phyloP scores from a whole-genome alignment of 345 rosid genomes.

The Turnera subulata region DNA sequence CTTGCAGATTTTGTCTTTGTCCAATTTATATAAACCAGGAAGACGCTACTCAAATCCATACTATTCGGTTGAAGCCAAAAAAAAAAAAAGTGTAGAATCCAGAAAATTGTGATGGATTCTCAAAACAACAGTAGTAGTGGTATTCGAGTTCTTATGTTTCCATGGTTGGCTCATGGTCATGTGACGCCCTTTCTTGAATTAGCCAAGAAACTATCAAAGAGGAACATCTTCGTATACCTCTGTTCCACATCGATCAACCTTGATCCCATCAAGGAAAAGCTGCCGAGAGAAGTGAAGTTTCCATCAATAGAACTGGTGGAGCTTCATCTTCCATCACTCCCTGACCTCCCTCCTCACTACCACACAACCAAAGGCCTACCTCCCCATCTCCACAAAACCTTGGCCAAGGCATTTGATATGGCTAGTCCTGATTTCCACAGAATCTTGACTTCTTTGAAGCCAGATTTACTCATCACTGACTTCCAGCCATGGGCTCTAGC shows the following conservation, averaged over 20 bases:
- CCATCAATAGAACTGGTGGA: constrained; percentile 29
- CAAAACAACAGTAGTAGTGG: too few species aligned
- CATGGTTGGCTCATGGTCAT: background rate
- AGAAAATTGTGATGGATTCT: too few species aligned
- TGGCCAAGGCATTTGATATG: constrained; percentile 29
- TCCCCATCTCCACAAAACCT: constrained; percentile 28
- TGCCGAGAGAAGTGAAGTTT: background rate
- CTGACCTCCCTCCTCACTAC: constrained; percentile 39
- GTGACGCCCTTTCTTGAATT: too few species aligned
- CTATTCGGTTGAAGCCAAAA: too few species aligned
- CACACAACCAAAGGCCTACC: constrained; percentile 45
- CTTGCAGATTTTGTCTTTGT: too few species aligned
- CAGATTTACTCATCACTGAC: constrained; percentile 33
- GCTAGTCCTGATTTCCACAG: constrained; percentile 17
- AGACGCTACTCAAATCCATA: too few species aligned
- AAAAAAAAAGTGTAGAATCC: too few species aligned
- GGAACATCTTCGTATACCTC: constrained; percentile 27
- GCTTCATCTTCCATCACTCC: constrained; percentile 29
- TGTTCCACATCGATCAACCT: constrained; percentile 39
- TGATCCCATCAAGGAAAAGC: constrained; percentile 4
- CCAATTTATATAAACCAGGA: too few species aligned
- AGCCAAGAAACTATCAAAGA: constrained; percentile 26
- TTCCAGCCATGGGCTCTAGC: constrained; percentile 37
- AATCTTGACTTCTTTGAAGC: constrained; percentile 16
- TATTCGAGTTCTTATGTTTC: background rate